Evolutionary conservation across 768 basidiomycete species (phyloP), one percentile per base, ranked within the genome.

Genomic region (Termitomyces sp.): DNA sequence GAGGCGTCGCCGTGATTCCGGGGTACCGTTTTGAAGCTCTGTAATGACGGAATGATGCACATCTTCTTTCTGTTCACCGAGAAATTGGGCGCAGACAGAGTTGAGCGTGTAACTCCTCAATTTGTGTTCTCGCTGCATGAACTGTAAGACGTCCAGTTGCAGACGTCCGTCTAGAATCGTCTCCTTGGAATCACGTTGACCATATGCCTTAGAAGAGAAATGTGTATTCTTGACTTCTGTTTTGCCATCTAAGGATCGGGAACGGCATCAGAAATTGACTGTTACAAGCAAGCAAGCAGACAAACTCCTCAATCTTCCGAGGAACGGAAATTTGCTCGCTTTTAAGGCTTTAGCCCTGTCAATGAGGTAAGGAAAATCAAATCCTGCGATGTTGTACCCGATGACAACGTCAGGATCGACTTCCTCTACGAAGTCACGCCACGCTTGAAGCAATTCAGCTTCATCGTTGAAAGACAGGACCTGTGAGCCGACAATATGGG

Each of bases 41-140:
- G 97, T 98, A 63, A 99, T 99, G 59, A 97, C 94, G 1, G 96
- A 98, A 67, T 98, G 87, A 64, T 98, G 97, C 18, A 99, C 97
- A 60, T 99, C 97, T 68, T 99, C 97, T 68, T 99, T 99, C 70
- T 99, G 97, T 70, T 99, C 97, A 27, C 94, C 95, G 3, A 99
- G 77, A 69, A 99, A 99, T 63, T 96, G 91, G 1, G 97, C 89
- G 65, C 97, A 99, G 52, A 99, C 97, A 5, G 97, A 89, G 69
- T 99, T 99, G 62, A 99, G 86, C 3, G 96, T 93, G 68, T 99
- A 99, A 63, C 91, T 94, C 9, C 97, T 88, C 5, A 99, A 75
- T 66, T 98, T 99, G 75, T 98, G 90, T 69, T 99, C 97, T 60
- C 97, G 84, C 65, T 98, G 96, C 94, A 99, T 98, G 68, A 92